phyloP scores from a whole-genome alignment of 2,329 filamentous ascomycete species.

The Thielaviopsis euricoi region DNA sequence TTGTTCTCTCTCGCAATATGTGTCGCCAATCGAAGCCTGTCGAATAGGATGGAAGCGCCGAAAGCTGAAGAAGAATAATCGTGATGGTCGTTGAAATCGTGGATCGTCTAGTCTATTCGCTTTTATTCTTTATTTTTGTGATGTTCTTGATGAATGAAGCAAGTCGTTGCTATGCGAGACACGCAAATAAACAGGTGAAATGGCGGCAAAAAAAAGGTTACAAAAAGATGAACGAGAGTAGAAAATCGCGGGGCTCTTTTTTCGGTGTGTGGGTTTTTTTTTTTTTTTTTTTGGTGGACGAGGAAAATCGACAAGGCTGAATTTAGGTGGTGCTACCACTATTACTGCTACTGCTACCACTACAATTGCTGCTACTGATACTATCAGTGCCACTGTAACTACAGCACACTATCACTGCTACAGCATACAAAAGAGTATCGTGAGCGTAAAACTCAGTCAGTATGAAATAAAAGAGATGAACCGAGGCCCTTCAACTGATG shows the following conservation, averaged over 20 bases:
- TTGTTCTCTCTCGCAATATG: neutral
- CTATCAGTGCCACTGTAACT: too few species aligned
- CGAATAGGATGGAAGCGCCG: neutral
- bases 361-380: too few species aligned
- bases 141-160: neutral
- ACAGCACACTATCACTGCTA: too few species aligned
- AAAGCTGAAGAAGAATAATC: neutral
- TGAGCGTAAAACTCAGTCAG: too few species aligned
- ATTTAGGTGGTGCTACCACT: too few species aligned
- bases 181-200: too few species aligned
- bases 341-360: too few species aligned
- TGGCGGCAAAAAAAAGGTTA: neutral
- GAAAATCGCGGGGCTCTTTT: neutral
- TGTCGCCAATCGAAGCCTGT: constrained; percentile 1
- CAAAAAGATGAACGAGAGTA: neutral
- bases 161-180: too few species aligned
- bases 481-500: too few species aligned
- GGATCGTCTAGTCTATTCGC: neutral
- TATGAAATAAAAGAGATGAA: too few species aligned
- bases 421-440: too few species aligned
- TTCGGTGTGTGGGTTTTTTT: neutral
- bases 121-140: neutral
- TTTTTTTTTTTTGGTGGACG: too few species aligned
- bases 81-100: neutral
- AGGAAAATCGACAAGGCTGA: neutral